Evolutionary conservation across 2,329 filamentous ascomycete species (phyloP).

Genomic region (Hypoxylon rubiginosum): DNA sequence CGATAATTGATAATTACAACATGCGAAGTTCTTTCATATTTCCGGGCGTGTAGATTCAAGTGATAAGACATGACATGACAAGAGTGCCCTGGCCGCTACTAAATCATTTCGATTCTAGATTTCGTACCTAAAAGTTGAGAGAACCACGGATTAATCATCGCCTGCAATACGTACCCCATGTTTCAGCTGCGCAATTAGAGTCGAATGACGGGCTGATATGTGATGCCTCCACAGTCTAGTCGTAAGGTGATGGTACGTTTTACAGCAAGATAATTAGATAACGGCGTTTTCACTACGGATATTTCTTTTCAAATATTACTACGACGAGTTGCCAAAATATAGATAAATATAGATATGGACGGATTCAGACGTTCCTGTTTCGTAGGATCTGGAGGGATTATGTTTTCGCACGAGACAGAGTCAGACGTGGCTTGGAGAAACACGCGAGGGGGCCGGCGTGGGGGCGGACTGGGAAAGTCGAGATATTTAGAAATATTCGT

Average conservation of each 20-base stretch:
- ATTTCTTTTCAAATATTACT: constrained; percentile 16
- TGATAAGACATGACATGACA: background rate
- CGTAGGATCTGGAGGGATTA: constrained; percentile 29
- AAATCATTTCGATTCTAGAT: constrained; percentile 9
- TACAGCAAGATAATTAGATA: constrained; percentile 3
- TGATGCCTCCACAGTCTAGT: constrained; percentile 9
- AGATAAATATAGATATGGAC: constrained; percentile 29
- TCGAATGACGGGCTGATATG: constrained; percentile 18
- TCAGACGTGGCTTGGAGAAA: constrained; percentile 18
- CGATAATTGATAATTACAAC: background rate
- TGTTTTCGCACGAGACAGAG: constrained; percentile 1
- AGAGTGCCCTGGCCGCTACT: background rate
- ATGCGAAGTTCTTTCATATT: background rate
- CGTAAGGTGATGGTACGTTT: constrained; percentile 37
- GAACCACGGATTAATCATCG: background rate
- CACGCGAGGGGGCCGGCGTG: constrained; percentile 1
- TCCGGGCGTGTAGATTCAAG: background rate
- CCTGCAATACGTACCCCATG: constrained; percentile 10
- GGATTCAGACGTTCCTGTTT: constrained; percentile 16
- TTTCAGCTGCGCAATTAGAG: constrained; percentile 21
- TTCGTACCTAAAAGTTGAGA: background rate
- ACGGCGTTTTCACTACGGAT: background rate
- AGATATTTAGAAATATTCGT: constrained; percentile 5
- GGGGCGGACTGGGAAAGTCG: background rate
- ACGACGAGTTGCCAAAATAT: background rate